Percentiles rank a stretch among this genome's conserved stretches.
These are phyloP conservation scores for Hypoxylon lenormandii DNA, from an alignment of 495 filamentous ascomycete genomes.

Conservation along the genomic window DNA sequence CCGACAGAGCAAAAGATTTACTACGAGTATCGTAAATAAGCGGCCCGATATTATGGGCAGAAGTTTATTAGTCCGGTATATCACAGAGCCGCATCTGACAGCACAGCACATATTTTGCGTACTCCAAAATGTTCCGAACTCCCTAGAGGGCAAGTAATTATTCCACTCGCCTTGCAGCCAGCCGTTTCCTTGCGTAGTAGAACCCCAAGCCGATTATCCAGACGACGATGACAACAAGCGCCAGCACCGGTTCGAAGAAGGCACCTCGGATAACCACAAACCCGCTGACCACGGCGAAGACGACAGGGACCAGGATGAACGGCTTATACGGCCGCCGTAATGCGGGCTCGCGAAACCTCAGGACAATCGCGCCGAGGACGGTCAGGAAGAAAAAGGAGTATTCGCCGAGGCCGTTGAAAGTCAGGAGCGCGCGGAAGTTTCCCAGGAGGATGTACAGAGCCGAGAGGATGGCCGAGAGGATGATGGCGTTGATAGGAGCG, in stretches of 20 bases:
- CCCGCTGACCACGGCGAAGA: conserved; percentile 65
- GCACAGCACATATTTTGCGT: too few relatives aligned
- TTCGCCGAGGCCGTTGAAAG: conserved; percentile 68
- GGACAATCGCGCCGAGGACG: conserved; percentile 63
- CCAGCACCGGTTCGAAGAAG: conserved; percentile 64
- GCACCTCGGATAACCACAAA: conserved; percentile 67
- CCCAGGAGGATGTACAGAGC: conserved; percentile 67
- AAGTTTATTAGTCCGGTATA: too few relatives aligned
- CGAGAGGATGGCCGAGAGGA: conserved; percentile 61
- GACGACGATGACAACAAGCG: conserved; percentile 58
- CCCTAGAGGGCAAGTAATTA: too few relatives aligned
- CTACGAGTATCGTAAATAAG: too few relatives aligned
- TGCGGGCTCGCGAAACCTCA: conserved; percentile 63
- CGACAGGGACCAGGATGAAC: conserved; percentile 57
- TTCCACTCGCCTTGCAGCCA: conserved; percentile 19
- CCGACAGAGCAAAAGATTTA: too few relatives aligned
- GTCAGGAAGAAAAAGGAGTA: conserved; percentile 71
- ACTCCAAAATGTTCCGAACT: too few relatives aligned
- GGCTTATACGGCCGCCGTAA: conserved; percentile 64
- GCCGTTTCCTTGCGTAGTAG: conserved; percentile 51
- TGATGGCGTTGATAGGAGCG: conserved; percentile 65
- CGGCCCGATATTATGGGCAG: too few relatives aligned
- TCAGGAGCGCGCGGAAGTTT: conserved; percentile 67
- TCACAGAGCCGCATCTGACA: too few relatives aligned
- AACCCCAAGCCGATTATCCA: conserved; percentile 60